Evolutionary conservation across 2,329 filamentous ascomycete species (phyloP), one percentile per base, ranked within the genome.

Genomic region (Fusarium proliferatum): DNA sequence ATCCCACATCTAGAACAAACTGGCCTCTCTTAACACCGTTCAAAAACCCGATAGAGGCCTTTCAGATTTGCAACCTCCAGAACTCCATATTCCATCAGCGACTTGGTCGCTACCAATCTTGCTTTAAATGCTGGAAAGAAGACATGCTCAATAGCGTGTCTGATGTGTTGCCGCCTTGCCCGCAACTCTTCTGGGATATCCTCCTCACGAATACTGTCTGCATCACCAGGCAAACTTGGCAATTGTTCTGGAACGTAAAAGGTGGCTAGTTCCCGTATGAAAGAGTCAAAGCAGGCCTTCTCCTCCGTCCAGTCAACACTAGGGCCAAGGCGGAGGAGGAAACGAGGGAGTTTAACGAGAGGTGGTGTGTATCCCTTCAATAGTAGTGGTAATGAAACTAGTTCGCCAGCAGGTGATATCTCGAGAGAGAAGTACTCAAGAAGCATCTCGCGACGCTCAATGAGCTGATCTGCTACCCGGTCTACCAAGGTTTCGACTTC

Each of bases 181-280:
- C 84, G 87, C n/a, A 89, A 77, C 60, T 88, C 86, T 1, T 87
- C 85, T 15, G 88, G 83, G 9, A 88, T 74, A 1, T 81, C 79
- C 46, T 85, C 84, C 8, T 79, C 77, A 45, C 82, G 62, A 69
- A 70, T 57, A 70, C 79, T 73, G 52, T 81, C 79, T 11, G 79
- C 81, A 3, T 79, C 79, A 1, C 78, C 80, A 3, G 82, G 81
- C 5, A 81, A 77, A 3, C 88, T 81, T 1, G 95, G 94, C 30
- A 98, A 81, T 78, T 93, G 89, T 80, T 98, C 96, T 0, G 96
- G 96, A 0, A 94, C 93, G 80, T 98, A 98, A 79, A 97, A 98
- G 1, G 90, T 90, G 2, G 96, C 96, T 17, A 99, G 85, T 82
- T 99, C 96, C 30, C 88, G 87, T n/a, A 98, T 80, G 69, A 99